Conservation (phyloP, 1,284 basidiomycete genomes). For the Cutaneotrichosporon sp. region DNA sequence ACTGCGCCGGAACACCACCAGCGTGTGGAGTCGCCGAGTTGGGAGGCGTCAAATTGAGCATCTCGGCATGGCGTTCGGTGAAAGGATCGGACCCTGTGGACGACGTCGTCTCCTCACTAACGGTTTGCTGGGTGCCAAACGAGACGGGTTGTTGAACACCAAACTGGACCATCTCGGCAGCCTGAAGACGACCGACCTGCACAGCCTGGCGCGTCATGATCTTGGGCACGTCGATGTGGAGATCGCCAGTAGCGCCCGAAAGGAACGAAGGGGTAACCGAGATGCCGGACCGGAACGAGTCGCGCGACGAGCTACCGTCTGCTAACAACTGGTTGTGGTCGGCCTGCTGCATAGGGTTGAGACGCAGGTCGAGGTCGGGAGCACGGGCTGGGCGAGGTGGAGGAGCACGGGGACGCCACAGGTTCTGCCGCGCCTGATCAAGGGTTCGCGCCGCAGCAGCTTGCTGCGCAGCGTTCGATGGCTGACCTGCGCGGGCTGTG, state of each 20-base stretch:
- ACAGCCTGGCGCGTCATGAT: constrained; percentile 53
- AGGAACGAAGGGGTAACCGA: constrained; percentile 48
- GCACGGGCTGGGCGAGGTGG: constrained; percentile 50
- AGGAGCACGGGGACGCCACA: constrained; percentile 33
- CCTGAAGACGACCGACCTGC: constrained; percentile 49
- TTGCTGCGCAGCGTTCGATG: constrained; percentile 15
- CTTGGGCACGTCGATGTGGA: constrained; percentile 51
- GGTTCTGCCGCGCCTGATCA: constrained; percentile 47
- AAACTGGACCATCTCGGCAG: constrained; percentile 52
- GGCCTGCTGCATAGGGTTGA: constrained; percentile 30
- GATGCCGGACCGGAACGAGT: constrained; percentile 40
- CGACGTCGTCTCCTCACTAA: constrained; percentile 2
- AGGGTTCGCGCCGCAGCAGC: constrained; percentile 40
- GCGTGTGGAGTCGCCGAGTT: constrained; percentile 5
- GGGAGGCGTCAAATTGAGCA: background rate
- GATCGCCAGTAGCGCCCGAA: constrained; percentile 45
- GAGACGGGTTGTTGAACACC: constrained; percentile 15
- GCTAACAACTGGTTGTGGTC: constrained; percentile 9
- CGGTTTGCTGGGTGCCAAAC: background rate
- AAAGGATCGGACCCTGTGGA: constrained; percentile 21
- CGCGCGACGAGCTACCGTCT: constrained; percentile 25
- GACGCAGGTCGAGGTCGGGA: constrained; percentile 50
- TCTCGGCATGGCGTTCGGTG: constrained; percentile 14
- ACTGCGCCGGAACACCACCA: constrained; percentile 14
- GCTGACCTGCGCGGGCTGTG: constrained; percentile 16